phyloP scores from a whole-genome alignment of 116 monocot species.

The Posidonia oceanica region DNA sequence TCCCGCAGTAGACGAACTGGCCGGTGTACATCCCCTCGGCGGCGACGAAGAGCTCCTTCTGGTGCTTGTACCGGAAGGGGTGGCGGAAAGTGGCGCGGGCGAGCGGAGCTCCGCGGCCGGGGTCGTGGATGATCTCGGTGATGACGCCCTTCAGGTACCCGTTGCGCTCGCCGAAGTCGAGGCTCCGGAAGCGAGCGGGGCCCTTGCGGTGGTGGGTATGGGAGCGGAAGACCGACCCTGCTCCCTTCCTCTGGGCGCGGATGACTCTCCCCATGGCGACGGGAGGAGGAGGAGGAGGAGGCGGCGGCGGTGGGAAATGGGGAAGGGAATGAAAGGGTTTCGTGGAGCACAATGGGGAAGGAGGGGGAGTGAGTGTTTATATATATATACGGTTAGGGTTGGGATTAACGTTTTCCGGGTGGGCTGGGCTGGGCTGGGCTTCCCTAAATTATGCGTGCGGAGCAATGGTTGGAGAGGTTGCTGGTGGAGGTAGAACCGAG shows the following conservation, averaged over 20 bases:
- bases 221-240: slow-evolving; percentile 51
- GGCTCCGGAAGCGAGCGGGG: slow-evolving; percentile 46
- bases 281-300: slow-evolving; percentile 5
- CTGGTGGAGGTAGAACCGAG: slow-evolving; percentile 54
- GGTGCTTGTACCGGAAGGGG: slow-evolving; percentile 64
- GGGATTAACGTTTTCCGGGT: no score
- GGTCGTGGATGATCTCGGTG: slow-evolving; percentile 54
- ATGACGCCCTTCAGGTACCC: slow-evolving; percentile 71
- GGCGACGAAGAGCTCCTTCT: slow-evolving; percentile 67
- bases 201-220: slow-evolving; percentile 74
- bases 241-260: slow-evolving; percentile 62
- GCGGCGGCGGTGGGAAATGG: no score
- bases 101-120: no score
- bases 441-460: no score
- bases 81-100: slow-evolving; percentile 62
- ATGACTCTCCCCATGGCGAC: slow-evolving; percentile 43
- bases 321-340: no score
- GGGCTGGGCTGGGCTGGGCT: no score
- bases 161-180: slow-evolving; percentile 66
- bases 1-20: no score
- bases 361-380: no score
- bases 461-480: slow-evolving; percentile 57
- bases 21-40: no score
- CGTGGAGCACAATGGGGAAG: slow-evolving; percentile 60
- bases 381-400: no score